Evolutionary conservation across 2,329 filamentous ascomycete genomes (phyloP).

Genomic region (Claviceps sp.): DNA sequence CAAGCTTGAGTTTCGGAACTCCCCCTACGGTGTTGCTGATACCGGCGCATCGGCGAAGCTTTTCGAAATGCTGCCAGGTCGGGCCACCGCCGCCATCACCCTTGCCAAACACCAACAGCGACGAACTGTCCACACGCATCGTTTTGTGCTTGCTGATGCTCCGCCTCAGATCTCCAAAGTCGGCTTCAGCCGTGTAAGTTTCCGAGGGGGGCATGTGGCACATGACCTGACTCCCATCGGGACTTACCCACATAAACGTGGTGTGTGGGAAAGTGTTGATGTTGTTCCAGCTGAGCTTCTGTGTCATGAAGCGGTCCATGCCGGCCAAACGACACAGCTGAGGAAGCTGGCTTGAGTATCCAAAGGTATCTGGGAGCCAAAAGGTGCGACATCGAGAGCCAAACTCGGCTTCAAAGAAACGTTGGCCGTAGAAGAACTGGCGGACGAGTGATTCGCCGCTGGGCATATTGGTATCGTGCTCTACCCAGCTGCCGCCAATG

Average conservation of each 20-base stretch:
- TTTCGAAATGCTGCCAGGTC: conserved; percentile 87
- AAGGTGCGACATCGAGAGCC: conserved; percentile 82
- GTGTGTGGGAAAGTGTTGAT: conserved; percentile 99
- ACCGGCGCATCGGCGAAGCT: conserved; percentile 81
- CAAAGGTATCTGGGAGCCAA: conserved; percentile 97
- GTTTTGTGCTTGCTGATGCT: conserved; percentile 91
- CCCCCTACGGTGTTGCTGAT: conserved; percentile 72
- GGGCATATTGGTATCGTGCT: conserved; percentile 96
- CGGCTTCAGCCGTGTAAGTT: conserved; percentile 87
- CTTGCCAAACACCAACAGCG: conserved; percentile 87
- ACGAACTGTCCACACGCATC: conserved; percentile 83
- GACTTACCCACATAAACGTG: conserved; percentile 95
- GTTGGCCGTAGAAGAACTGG: conserved; percentile 90
- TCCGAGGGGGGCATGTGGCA: conserved; percentile 96
- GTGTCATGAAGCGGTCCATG: conserved; percentile 93
- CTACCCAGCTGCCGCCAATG: conserved; percentile 96
- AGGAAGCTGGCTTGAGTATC: conserved; percentile 88
- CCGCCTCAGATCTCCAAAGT: conserved; percentile 87
- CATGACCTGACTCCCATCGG: conserved; percentile 91
- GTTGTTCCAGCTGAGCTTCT: conserved; percentile 99
- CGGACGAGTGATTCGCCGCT: conserved; percentile 87
- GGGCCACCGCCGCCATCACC: conserved; percentile 93
- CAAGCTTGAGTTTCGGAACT: conserved; percentile 79
- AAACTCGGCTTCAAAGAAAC: conserved; percentile 89
- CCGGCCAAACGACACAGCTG: conserved; percentile 89